Conservation (phyloP, 192 early-diverging fungal genomes). For the Paraglomus occultum region DNA sequence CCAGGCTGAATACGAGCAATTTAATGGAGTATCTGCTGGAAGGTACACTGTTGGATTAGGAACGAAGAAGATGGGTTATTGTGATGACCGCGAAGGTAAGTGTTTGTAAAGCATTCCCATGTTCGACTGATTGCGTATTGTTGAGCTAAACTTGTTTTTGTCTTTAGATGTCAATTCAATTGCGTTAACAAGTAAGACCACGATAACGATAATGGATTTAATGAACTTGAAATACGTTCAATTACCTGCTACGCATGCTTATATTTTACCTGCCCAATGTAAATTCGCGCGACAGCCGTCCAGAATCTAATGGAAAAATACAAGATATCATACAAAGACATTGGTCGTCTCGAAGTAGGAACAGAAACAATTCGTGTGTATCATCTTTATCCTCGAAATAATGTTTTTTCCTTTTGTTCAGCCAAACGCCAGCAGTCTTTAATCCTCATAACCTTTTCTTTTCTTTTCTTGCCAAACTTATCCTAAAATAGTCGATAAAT, state of each 20-base stretch:
- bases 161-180: constrained; percentile 80
- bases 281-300: too few species aligned
- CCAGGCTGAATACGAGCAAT: constrained; percentile 71
- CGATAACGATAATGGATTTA: not conserved
- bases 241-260: too few species aligned
- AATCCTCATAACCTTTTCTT: not conserved
- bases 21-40: constrained; percentile 90
- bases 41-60: constrained; percentile 99
- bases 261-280: constrained; percentile 43
- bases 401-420: too few species aligned
- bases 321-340: constrained; percentile 75
- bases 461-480: not conserved
- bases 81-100: constrained; percentile 83
- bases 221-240: constrained; percentile 4
- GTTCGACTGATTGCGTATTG: not conserved
- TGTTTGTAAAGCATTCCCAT: not conserved
- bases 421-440: too few species aligned
- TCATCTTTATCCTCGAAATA: too few species aligned
- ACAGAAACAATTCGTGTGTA: constrained; percentile 87
- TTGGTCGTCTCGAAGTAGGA: constrained; percentile 96
- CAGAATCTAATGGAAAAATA: constrained; percentile 92
- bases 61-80: constrained; percentile 91
- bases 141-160: not conserved
- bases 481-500: constrained; percentile 95
- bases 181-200: constrained; percentile 70